A percentile compares a stretch with the other conserved stretches of the same genome.
Conservation (phyloP, 1,139 yeast genomes). For the Yamadazyma dendronema region DNA sequence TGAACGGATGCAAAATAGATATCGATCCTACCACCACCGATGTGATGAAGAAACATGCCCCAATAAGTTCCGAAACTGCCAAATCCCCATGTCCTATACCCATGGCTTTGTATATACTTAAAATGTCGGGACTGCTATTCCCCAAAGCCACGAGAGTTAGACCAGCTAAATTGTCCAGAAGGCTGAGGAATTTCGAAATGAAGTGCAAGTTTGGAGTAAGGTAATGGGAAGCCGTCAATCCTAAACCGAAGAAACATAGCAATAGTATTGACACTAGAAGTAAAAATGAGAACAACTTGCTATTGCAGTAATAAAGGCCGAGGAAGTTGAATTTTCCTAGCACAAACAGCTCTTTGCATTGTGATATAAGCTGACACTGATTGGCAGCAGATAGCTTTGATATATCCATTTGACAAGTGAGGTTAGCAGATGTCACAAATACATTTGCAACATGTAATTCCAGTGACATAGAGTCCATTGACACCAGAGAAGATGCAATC, state of each 20-base stretch:
- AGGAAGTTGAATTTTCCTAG: conserved; percentile 45
- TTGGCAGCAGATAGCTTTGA: background rate
- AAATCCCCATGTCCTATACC: conserved; percentile 62
- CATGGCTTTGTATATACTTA: conserved; percentile 82
- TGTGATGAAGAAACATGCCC: conserved; percentile 79
- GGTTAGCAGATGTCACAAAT: too few species aligned
- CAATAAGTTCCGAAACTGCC: conserved; percentile 85
- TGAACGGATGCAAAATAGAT: conserved; percentile 67
- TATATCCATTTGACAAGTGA: too few species aligned
- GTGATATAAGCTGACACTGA: conserved; percentile 44
- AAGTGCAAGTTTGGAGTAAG: conserved; percentile 71
- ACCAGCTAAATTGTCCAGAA: conserved; percentile 83
- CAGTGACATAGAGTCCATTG: too few species aligned
- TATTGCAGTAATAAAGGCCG: conserved; percentile 20
- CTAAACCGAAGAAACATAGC: conserved; percentile 57
- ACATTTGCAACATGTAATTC: too few species aligned
- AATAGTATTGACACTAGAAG: conserved; percentile 24
- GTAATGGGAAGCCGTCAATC: conserved; percentile 72
- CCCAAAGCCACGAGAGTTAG: conserved; percentile 87
- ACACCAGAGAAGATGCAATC: too few species aligned
- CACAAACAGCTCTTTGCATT: conserved; percentile 26
- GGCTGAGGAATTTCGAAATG: conserved; percentile 55
- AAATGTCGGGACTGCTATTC: conserved; percentile 88
- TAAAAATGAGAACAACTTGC: conserved; percentile 15
- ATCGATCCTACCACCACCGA: conserved; percentile 75